Base-by-base conservation (phyloP, 495 filamentous ascomycete genomes). In the Xylaria bambusicola region DNA sequence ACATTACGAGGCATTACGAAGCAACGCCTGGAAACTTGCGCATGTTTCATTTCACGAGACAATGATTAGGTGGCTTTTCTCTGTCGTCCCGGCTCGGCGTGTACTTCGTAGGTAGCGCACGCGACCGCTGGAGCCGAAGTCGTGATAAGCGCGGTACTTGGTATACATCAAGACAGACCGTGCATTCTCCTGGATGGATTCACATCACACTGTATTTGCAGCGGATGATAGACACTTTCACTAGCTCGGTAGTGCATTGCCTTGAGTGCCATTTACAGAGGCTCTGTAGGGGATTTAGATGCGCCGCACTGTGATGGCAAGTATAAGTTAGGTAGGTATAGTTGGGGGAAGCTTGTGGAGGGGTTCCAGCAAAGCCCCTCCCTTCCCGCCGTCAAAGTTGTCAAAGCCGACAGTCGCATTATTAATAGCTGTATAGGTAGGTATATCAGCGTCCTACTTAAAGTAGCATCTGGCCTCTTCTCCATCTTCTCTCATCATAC, bases 21-120 rank as follows among this genome's bases (percentile, higher is more conserved):
- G 35, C 61, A 56, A n/a, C 26, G 42, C 52, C 47, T 41, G 58
- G 62, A 70, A 67, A 68, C 62, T 59, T 70, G 67, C 62, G 60
- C 62, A 65, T 21, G 67, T 70, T 65, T 70, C 65, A 67, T 46
- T 57, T 61, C 29, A n/a, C n/a, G n/a, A n/a, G n/a, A n/a, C n/a
- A n/a, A n/a, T n/a, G n/a, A n/a, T n/a, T n/a, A n/a, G 21, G n/a
- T 23, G 23, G 18, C 27, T 3, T 21, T 50, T 24, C 12, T 56
- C 26, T 24, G 27, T 44, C 18, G 20, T 49, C 23, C 42, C 6
- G 23, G 20, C 35, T 18, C 18, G n/a, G 33, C 35, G 38, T n/a
- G n/a, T n/a, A n/a, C n/a, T n/a, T n/a, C n/a, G n/a, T n/a, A n/a
- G 35, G 8, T 23, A 21, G 15, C 24, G 31, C 6, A 26, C 27